Evolutionary conservation across 108 stramenopile species (phyloP).

Genomic region (Stephanodiscus minutulus): DNA sequence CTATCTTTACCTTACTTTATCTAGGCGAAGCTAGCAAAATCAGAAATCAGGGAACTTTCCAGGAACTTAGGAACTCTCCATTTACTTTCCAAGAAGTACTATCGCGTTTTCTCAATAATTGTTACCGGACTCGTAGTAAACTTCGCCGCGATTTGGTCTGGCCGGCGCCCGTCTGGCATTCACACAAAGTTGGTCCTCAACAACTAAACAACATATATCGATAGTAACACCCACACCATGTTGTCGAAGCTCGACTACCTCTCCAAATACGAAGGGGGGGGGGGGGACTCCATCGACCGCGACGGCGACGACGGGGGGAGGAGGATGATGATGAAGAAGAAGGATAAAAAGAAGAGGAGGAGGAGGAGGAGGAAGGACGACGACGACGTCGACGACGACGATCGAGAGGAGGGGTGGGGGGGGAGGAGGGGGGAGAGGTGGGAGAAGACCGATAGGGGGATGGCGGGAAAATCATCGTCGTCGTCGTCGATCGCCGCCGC

Average conservation of each 20-base stretch:
- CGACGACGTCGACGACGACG: slow-evolving; percentile 9
- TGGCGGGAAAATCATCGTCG: no score
- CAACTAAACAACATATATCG: no score
- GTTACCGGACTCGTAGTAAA: no score
- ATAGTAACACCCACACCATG: background rate
- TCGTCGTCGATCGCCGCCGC: background rate
- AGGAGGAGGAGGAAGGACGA: slow-evolving; percentile 8
- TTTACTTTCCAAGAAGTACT: no score
- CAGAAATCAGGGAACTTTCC: no score
- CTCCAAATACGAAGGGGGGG: slow-evolving; percentile 48
- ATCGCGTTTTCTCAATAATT: no score
- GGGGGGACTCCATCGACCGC: background rate
- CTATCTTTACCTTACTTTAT: no score
- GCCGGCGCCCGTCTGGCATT: no score
- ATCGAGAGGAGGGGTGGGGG: background rate
- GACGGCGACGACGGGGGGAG: slow-evolving; percentile 1
- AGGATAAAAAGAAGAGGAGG: slow-evolving; percentile 27
- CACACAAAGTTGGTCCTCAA: no score
- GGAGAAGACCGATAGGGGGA: background rate
- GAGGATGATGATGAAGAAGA: slow-evolving; percentile 14
- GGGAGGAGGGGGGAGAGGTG: background rate
- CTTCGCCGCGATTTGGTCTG: no score
- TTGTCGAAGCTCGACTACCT: slow-evolving; percentile 59
- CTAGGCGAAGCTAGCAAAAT: no score
- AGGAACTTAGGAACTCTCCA: no score